phyloP scores from a whole-genome alignment of 2,329 filamentous ascomycete genomes.

The Neonectria ditissima region DNA sequence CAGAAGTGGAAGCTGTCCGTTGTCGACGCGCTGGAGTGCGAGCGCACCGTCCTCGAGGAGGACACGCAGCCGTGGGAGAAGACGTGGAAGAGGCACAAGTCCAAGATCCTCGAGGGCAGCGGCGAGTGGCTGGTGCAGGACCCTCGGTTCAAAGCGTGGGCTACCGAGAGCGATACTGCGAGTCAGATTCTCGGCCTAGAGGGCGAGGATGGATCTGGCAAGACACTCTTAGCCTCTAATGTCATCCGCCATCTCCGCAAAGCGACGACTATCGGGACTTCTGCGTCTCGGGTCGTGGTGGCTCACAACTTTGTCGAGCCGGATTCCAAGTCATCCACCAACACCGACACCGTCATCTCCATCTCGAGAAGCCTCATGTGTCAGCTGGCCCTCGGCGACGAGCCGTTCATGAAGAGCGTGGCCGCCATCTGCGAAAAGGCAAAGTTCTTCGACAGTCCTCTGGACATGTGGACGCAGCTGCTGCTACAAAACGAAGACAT shows the following conservation, averaged over 20 bases:
- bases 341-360: neutral
- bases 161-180: neutral
- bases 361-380: constrained; percentile 37
- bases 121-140: constrained; percentile 34
- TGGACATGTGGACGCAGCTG: constrained; percentile 48
- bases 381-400: constrained; percentile 49
- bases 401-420: constrained; percentile 49
- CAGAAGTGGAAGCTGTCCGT: constrained; percentile 48
- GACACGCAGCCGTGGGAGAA: constrained; percentile 48
- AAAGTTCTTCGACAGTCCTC: constrained; percentile 40
- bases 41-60: constrained; percentile 43
- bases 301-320: constrained; percentile 23
- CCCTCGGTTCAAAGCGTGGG: constrained; percentile 15
- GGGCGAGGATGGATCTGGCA: constrained; percentile 47
- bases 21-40: constrained; percentile 45
- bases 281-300: constrained; percentile 16
- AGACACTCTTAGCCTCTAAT: constrained; percentile 50
- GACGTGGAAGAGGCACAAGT: constrained; percentile 46
- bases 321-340: constrained; percentile 3
- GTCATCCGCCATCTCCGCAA: constrained; percentile 44
- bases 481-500: constrained; percentile 49
- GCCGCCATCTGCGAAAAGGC: constrained; percentile 43
- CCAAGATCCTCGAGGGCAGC: constrained; percentile 45
- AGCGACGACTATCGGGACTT: constrained; percentile 9
- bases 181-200: constrained; percentile 41